Percentiles rank a stretch among this genome's conserved stretches.
Evolutionary conservation across 1,284 basidiomycete genomes (phyloP).

Genomic region (Malassezia yamatoensis): DNA sequence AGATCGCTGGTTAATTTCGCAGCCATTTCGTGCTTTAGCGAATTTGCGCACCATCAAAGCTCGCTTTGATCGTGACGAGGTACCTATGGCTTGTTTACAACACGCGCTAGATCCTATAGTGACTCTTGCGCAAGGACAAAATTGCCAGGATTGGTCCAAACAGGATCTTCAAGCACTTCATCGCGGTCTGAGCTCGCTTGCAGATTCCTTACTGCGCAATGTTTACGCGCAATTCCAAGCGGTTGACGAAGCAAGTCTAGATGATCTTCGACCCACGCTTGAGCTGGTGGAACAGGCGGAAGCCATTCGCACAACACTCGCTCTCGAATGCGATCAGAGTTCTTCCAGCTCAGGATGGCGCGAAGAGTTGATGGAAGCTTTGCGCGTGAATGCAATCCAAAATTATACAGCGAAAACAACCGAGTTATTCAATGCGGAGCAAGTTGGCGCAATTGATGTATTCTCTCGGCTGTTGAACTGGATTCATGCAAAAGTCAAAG

Average conservation of each 20-base stretch:
- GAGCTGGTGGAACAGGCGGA: conserved; percentile 44
- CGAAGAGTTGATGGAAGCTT: conserved; percentile 49
- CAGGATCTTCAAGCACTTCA: conserved; percentile 60
- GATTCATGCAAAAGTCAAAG: conserved; percentile 73
- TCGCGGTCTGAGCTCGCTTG: conserved; percentile 51
- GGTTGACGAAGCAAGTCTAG: conserved; percentile 33
- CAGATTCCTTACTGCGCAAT: conserved; percentile 72
- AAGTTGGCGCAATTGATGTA: conserved; percentile 63
- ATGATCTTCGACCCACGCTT: conserved; percentile 31
- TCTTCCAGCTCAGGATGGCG: neutral
- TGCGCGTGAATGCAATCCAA: conserved; percentile 61
- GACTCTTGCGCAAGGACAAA: conserved; percentile 60
- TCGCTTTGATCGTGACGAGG: conserved; percentile 77
- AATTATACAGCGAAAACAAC: conserved; percentile 57
- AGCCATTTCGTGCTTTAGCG: conserved; percentile 65
- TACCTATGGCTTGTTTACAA: conserved; percentile 78
- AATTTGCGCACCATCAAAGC: conserved; percentile 78
- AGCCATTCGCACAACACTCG: conserved; percentile 24
- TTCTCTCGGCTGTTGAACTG: conserved; percentile 73
- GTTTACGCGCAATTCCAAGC: conserved; percentile 75
- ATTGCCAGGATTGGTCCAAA: conserved; percentile 59
- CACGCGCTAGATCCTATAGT: conserved; percentile 70
- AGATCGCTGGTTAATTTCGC: conserved; percentile 73
- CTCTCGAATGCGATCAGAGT: neutral
- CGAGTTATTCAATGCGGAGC: conserved; percentile 54